phyloP scores from a whole-genome alignment of 106 monocot genomes.

The Dioscorea alata region DNA sequence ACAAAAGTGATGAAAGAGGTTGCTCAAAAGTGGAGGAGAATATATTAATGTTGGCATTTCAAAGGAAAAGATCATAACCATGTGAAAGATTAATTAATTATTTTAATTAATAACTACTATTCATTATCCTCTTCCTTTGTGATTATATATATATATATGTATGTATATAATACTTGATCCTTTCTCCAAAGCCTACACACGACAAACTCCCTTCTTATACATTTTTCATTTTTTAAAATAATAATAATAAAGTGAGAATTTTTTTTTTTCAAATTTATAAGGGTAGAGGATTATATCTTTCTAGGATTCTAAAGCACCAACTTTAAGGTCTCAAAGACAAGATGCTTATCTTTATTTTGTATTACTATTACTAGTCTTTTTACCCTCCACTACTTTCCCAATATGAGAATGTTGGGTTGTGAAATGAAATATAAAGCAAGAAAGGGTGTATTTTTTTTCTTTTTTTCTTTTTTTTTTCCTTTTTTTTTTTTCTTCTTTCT shows the following conservation, averaged over 20 bases:
- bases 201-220: constrained; percentile 37
- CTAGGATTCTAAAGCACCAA: constrained; percentile 37
- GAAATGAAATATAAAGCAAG: constrained; percentile 28
- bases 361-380: constrained; percentile 28
- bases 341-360: constrained; percentile 62
- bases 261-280: constrained; percentile 13
- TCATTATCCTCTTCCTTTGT: no score
- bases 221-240: neutral
- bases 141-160: neutral
- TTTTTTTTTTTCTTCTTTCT: no score
- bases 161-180: neutral
- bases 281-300: constrained; percentile 41
- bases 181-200: constrained; percentile 7
- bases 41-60: constrained; percentile 23
- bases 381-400: constrained; percentile 33
- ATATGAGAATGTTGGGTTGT: constrained; percentile 40
- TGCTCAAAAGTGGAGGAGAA: constrained; percentile 23
- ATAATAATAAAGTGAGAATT: neutral
- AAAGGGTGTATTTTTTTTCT: constrained; percentile 37
- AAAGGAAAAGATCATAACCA: constrained; percentile 17
- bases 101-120: no score
- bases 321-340: constrained; percentile 28
- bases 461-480: neutral
- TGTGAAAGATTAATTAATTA: neutral
- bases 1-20: neutral